Percentiles rank a stretch among this genome's conserved stretches.
phyloP scores from a whole-genome alignment of 805 yeast genomes.

The Brettanomyces naardenensis region DNA sequence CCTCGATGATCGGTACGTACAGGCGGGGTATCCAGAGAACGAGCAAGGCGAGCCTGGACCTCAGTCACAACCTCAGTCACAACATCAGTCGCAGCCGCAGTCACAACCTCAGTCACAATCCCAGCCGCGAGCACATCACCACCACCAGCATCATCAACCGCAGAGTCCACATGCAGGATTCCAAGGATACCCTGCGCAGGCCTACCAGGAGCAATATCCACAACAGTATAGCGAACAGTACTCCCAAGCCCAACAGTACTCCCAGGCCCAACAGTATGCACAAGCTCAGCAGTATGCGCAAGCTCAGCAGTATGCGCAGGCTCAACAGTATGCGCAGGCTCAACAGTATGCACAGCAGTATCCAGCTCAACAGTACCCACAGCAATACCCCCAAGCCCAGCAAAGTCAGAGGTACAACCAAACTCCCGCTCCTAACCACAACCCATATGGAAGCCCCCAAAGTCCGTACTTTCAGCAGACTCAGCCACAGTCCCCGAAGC shows the following conservation, averaged over 20 bases:
- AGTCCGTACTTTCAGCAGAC: background rate
- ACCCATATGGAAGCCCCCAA: too few species aligned
- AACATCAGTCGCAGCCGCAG: conserved; percentile 9
- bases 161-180: too few species aligned
- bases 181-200: conserved; percentile 13
- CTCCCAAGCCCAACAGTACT: conserved; percentile 10
- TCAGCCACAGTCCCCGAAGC: background rate
- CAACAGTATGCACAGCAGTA: conserved; percentile 5
- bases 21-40: background rate
- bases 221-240: conserved; percentile 9
- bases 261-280: conserved; percentile 6
- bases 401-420: background rate
- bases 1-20: background rate
- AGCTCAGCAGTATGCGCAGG: conserved; percentile 12
- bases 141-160: conserved; percentile 6
- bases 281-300: conserved; percentile 5
- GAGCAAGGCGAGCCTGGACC: background rate
- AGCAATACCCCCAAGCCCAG: background rate
- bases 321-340: conserved; percentile 12
- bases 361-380: background rate
- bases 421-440: background rate
- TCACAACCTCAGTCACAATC: conserved; percentile 11
- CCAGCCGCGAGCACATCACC: conserved; percentile 8
- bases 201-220: conserved; percentile 9
- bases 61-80: background rate